Evolutionary conservation across 2,329 filamentous ascomycete genomes (phyloP).

Genomic region (Aspergillus tanneri): DNA sequence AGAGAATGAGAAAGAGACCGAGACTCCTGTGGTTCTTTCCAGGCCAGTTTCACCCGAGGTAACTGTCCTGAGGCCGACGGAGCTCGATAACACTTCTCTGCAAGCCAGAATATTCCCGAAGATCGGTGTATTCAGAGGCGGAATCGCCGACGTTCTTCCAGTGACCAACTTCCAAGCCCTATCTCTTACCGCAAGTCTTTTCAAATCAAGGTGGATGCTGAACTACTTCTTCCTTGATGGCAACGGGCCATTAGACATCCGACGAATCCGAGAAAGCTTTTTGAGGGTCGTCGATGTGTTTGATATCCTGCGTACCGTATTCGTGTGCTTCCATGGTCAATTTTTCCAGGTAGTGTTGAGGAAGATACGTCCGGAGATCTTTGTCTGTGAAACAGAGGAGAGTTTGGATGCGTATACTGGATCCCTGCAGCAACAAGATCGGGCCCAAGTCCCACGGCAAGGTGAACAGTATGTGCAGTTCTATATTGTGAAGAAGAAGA

Average conservation of each 20-base stretch:
- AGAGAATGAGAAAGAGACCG: conserved; percentile 9
- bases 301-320: conserved; percentile 66
- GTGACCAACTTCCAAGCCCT: conserved; percentile 51
- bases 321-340: conserved; percentile 53
- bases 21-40: conserved; percentile 4
- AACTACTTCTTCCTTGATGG: conserved; percentile 61
- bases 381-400: conserved; percentile 54
- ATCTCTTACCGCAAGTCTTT: conserved; percentile 37
- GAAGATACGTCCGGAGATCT: conserved; percentile 52
- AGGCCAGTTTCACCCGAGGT: conserved; percentile 18
- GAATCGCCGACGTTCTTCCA: conserved; percentile 58
- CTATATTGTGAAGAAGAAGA: conserved; percentile 51
- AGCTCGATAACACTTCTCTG: conserved; percentile 42
- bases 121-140: conserved; percentile 53
- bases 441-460: conserved; percentile 55
- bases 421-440: conserved; percentile 57
- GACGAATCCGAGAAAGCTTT: conserved; percentile 46
- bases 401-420: conserved; percentile 54
- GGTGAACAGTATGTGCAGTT: conserved; percentile 63
- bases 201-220: conserved; percentile 42
- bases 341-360: conserved; percentile 61
- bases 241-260: conserved; percentile 45
- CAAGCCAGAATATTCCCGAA: conserved; percentile 51
- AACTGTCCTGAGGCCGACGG: conserved; percentile 24
- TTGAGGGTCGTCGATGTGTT: conserved; percentile 58